Evolutionary conservation across 164 flowering plant species (phyloP).

Genomic region (Nelumbo lutea): DNA sequence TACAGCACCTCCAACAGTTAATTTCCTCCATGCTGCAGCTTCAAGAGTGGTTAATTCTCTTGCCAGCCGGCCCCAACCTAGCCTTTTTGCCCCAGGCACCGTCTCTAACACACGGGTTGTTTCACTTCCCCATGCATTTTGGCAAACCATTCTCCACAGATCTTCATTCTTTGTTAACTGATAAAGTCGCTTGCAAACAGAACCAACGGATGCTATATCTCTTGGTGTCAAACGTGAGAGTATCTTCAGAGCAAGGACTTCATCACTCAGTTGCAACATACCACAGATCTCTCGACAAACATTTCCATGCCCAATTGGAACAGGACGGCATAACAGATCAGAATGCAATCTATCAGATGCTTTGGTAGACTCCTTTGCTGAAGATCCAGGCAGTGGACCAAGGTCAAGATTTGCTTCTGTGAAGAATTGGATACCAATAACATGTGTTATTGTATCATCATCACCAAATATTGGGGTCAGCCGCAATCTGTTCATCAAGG

Average conservation of each 20-base stretch:
- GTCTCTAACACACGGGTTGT: conserved; percentile 79
- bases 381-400: conserved; percentile 61
- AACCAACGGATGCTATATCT: conserved; percentile 85
- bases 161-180: conserved; percentile 75
- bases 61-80: conserved; percentile 86
- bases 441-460: conserved; percentile 69
- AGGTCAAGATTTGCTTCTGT: conserved; percentile 74
- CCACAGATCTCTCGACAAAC: conserved; percentile 59
- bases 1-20: conserved; percentile 83
- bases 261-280: conserved; percentile 71
- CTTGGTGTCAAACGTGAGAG: conserved; percentile 74
- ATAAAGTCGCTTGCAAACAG: conserved; percentile 64
- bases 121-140: conserved; percentile 93
- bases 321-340: conserved; percentile 32
- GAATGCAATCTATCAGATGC: conserved; percentile 40
- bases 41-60: conserved; percentile 91
- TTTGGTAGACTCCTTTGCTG: conserved; percentile 42
- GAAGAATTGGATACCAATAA: conserved; percentile 85
- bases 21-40: conserved; percentile 87
- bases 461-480: conserved; percentile 81
- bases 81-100: conserved; percentile 76
- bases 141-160: conserved; percentile 93
- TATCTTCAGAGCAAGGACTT: conserved; percentile 65
- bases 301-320: conserved; percentile 41
- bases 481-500: conserved; percentile 74